phyloP scores from a whole-genome alignment of 1,139 yeast genomes.

The Candida sanyaensis region DNA sequence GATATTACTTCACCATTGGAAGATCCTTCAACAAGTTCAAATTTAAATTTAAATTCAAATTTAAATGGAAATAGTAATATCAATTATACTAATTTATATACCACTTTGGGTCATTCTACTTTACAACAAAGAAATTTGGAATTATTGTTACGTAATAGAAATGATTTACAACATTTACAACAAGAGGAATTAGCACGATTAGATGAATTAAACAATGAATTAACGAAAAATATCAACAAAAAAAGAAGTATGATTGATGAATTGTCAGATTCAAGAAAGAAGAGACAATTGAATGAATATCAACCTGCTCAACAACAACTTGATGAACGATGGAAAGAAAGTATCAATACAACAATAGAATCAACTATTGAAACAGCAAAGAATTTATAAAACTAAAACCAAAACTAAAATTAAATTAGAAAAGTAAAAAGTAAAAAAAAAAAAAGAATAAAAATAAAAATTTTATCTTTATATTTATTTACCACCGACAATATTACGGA shows the following conservation, averaged over 20 bases:
- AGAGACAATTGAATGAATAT: slow-evolving; percentile 35
- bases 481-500: too few species aligned
- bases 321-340: slow-evolving; percentile 40
- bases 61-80: slow-evolving; percentile 5
- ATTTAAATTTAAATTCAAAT: too few species aligned
- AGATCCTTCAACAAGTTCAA: slow-evolving; percentile 3
- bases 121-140: slow-evolving; percentile 31
- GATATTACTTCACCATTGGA: slow-evolving; percentile 17
- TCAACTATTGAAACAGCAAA: slow-evolving; percentile 21
- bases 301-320: slow-evolving; percentile 38
- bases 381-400: neutral
- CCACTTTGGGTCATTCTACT: slow-evolving; percentile 32
- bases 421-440: too few species aligned
- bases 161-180: slow-evolving; percentile 20
- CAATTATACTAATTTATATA: slow-evolving; percentile 25
- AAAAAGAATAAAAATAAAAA: neutral
- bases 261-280: slow-evolving; percentile 28
- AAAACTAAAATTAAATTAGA: neutral
- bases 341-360: slow-evolving; percentile 38
- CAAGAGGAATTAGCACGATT: slow-evolving; percentile 19
- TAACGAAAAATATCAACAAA: slow-evolving; percentile 16
- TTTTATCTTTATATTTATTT: neutral
- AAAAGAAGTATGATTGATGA: slow-evolving; percentile 36
- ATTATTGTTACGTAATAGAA: slow-evolving; percentile 23
- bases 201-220: slow-evolving; percentile 14